phyloP scores from a whole-genome alignment of 140 eudicot species.

The Oenanthe javanica region DNA sequence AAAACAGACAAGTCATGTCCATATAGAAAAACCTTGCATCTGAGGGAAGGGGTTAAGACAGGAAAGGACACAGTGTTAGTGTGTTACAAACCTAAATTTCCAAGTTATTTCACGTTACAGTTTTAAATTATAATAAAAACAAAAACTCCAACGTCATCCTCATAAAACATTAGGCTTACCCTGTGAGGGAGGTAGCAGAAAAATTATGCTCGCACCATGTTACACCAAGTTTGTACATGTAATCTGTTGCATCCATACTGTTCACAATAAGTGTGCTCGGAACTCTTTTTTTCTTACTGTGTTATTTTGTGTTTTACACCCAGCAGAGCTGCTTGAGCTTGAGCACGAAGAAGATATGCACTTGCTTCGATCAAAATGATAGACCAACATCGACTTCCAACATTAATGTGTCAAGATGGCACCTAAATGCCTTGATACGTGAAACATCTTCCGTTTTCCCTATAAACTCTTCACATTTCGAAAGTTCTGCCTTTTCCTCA shows the following conservation, averaged over 20 bases:
- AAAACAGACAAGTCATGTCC: neutral
- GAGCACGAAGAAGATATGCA: neutral
- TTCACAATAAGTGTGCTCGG: neutral
- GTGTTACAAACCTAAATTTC: neutral
- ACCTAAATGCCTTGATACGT: neutral
- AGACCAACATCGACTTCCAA: neutral
- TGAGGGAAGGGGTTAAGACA: neutral
- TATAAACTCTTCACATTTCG: neutral
- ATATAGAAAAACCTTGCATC: neutral
- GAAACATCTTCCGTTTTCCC: too few relatives aligned
- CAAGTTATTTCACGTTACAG: neutral
- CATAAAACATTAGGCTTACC: neutral
- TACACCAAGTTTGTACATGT: neutral
- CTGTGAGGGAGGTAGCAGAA: neutral
- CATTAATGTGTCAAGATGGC: neutral
- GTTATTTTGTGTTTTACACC: neutral
- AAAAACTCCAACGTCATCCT: neutral
- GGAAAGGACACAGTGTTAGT: neutral
- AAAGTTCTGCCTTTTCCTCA: neutral
- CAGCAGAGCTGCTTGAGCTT: conserved; percentile 3
- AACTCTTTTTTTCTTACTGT: neutral
- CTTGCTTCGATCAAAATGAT: neutral
- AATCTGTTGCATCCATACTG: neutral
- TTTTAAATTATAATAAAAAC: neutral
- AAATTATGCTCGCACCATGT: too few relatives aligned